These are phyloP conservation scores for Rutidosis leptorrhynchoides DNA, from an alignment of 129 eudicot genomes.

Conservation along the genomic window DNA sequence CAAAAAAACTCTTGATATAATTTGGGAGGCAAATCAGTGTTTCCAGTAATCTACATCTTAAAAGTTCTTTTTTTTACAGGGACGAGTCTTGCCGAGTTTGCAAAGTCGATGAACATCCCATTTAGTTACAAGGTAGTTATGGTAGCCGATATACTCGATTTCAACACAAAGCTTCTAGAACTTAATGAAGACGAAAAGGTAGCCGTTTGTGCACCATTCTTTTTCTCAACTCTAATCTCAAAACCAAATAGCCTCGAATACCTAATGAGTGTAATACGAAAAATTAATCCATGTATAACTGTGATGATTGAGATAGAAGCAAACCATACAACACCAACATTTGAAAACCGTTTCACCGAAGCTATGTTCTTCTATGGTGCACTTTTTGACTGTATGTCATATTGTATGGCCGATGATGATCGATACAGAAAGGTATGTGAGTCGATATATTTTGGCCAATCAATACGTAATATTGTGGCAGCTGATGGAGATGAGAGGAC, in stretches of 20 bases:
- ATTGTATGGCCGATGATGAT: slow-evolving; percentile 39
- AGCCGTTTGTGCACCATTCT: background rate
- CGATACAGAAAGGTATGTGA: slow-evolving; percentile 28
- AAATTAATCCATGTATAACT: slow-evolving; percentile 4
- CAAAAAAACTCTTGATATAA: too few relatives aligned
- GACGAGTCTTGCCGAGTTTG: background rate
- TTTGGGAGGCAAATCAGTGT: too few relatives aligned
- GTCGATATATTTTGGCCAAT: slow-evolving; percentile 21
- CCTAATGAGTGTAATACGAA: background rate
- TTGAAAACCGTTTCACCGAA: slow-evolving; percentile 48
- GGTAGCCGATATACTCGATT: background rate
- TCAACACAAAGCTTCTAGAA: background rate
- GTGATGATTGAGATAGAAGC: background rate
- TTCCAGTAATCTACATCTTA: too few relatives aligned
- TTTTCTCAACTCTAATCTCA: background rate
- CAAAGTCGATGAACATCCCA: slow-evolving; percentile 8
- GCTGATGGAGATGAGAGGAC: slow-evolving; percentile 56
- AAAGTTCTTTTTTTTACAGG: too few relatives aligned
- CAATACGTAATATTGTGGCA: slow-evolving; percentile 45
- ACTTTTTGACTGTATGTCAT: slow-evolving; percentile 37
- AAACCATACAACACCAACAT: slow-evolving; percentile 16
- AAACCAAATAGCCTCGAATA: background rate
- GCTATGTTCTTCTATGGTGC: slow-evolving; percentile 50
- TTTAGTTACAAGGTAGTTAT: slow-evolving; percentile 5
- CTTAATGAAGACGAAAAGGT: slow-evolving; percentile 3